A percentile compares a stretch with the other conserved stretches of the same genome.
These are phyloP conservation scores for Dunaliella salina DNA, from an alignment of 163 green algal genomes.

Conservation along the genomic window DNA sequence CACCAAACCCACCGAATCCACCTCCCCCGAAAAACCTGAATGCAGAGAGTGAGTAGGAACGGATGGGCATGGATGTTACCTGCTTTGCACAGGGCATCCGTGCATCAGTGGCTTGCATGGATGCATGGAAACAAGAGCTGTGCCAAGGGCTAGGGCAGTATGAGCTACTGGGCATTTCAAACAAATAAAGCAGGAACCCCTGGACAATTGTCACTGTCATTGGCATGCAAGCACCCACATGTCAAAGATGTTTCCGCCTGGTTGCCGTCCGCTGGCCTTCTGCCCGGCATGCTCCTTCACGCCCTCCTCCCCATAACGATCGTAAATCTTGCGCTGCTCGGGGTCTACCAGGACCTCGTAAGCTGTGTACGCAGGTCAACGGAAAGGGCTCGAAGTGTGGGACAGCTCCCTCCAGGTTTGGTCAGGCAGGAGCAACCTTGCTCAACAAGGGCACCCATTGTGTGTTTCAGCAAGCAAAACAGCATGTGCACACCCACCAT, in stretches of 20 bases:
- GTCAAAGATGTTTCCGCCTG: constrained; percentile 73
- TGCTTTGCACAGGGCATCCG: no score
- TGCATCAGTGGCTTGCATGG: no score
- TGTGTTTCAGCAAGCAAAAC: no score
- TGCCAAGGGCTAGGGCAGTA: no score
- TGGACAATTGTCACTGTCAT: no score
- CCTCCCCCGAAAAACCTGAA: constrained; percentile 72
- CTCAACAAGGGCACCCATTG: no score
- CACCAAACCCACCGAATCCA: constrained; percentile 51
- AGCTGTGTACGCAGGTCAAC: constrained; percentile 45
- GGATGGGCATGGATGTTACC: background rate
- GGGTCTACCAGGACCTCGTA: constrained; percentile 90
- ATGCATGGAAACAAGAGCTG: no score
- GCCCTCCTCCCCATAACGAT: constrained; percentile 85
- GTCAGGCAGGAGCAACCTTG: background rate
- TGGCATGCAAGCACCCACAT: constrained; percentile 26
- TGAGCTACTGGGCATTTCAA: no score
- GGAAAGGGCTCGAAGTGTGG: no score
- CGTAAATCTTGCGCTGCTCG: constrained; percentile 84
- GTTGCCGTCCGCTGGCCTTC: constrained; percentile 53
- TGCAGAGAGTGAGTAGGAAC: background rate
- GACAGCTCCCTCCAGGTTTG: background rate
- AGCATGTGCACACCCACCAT: constrained; percentile 43
- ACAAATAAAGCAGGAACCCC: no score
- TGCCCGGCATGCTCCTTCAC: constrained; percentile 80